Evolutionary conservation across 2,329 filamentous ascomycete species (phyloP).

Genomic region (Monilinia polystroma): DNA sequence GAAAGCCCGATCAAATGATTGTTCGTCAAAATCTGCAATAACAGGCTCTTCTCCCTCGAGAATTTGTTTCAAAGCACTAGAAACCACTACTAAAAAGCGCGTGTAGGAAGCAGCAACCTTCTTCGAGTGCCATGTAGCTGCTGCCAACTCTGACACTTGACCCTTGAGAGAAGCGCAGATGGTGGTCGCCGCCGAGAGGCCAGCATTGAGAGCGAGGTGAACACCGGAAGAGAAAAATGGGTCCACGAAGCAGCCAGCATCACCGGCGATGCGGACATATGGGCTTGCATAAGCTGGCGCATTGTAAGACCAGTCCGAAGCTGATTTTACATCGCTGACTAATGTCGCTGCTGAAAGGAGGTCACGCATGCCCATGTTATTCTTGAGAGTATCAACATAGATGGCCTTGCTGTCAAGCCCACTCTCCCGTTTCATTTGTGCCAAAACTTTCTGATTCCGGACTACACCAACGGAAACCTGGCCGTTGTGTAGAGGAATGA

Average conservation of each 20-base stretch:
- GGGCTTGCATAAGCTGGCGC: slow-evolving; percentile 46
- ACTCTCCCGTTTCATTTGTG: slow-evolving; percentile 1
- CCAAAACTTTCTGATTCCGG: neutral
- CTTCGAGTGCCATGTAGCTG: slow-evolving; percentile 7
- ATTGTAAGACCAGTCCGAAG: slow-evolving; percentile 43
- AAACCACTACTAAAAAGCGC: neutral
- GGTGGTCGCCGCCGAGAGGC: slow-evolving; percentile 15
- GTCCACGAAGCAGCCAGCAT: slow-evolving; percentile 45
- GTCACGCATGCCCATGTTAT: too few relatives aligned
- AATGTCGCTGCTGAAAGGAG: neutral
- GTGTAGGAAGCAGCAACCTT: neutral
- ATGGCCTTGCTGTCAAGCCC: too few relatives aligned
- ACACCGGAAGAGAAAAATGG: slow-evolving; percentile 44
- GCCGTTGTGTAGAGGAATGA: slow-evolving; percentile 19
- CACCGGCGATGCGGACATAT: slow-evolving; percentile 41
- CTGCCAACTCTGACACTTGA: neutral
- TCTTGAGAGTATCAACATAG: too few relatives aligned
- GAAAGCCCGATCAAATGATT: neutral
- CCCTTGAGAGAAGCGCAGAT: slow-evolving; percentile 6
- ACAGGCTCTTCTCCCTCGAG: neutral
- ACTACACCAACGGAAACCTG: slow-evolving; percentile 2
- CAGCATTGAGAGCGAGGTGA: slow-evolving; percentile 43
- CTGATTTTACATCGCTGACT: neutral
- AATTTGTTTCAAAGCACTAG: neutral
- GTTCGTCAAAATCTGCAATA: neutral